Conservation (phyloP, 2,329 filamentous ascomycete genomes). For the Sordariomycetes sp. region DNA sequence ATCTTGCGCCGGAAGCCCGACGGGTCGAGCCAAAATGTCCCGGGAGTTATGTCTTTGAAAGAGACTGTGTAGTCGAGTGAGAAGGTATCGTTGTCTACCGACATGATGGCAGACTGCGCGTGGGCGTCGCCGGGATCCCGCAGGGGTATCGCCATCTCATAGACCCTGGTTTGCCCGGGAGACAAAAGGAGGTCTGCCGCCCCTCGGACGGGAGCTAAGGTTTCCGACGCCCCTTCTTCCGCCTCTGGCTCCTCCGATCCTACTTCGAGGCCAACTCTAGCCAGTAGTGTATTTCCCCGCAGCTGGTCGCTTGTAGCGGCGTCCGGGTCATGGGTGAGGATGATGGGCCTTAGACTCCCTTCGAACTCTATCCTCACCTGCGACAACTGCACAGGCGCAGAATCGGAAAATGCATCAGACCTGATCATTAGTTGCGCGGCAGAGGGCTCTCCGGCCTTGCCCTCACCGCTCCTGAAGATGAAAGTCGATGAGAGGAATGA, state of each 20-base stretch:
- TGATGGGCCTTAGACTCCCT: slow-evolving; percentile 41
- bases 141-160: slow-evolving; percentile 58
- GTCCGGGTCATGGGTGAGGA: slow-evolving; percentile 28
- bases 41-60: slow-evolving; percentile 26
- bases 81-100: slow-evolving; percentile 52
- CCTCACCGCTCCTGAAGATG: slow-evolving; percentile 42
- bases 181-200: slow-evolving; percentile 9
- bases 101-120: slow-evolving; percentile 49
- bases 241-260: slow-evolving; percentile 9
- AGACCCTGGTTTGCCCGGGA: slow-evolving; percentile 55
- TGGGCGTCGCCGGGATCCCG: slow-evolving; percentile 71
- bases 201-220: slow-evolving; percentile 3
- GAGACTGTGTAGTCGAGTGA: slow-evolving; percentile 52
- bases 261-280: slow-evolving; percentile 14
- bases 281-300: slow-evolving; percentile 11
- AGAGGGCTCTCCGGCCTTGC: slow-evolving; percentile 47
- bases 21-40: slow-evolving; percentile 36
- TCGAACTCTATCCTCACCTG: slow-evolving; percentile 40
- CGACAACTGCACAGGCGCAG: slow-evolving; percentile 36
- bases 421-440: slow-evolving; percentile 42
- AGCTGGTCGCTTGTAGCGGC: slow-evolving; percentile 6
- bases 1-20: slow-evolving; percentile 28
- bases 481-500: slow-evolving; percentile 43
- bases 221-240: slow-evolving; percentile 10
- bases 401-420: slow-evolving; percentile 39